Percentiles rank a stretch among this genome's conserved stretches.
These are phyloP conservation scores for Zygnema cylindricum DNA, from an alignment of 139 green algal species.

Conservation along the genomic window DNA sequence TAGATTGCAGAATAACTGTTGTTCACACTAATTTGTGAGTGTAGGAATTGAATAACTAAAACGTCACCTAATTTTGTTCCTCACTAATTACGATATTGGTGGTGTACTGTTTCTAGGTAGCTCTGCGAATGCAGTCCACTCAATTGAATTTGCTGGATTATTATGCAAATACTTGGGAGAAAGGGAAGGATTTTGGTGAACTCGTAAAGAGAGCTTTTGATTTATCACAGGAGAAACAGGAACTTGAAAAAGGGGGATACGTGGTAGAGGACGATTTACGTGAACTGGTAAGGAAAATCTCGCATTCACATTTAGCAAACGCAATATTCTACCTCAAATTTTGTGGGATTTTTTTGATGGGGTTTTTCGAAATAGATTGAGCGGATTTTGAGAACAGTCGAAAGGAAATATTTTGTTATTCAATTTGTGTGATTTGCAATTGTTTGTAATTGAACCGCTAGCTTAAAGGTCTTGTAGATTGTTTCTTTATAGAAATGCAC, in stretches of 20 bases:
- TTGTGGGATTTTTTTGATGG: background rate
- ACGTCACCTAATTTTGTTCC: background rate
- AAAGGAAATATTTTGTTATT: background rate
- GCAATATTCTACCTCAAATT: background rate
- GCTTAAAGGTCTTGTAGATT: background rate
- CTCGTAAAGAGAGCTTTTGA: background rate
- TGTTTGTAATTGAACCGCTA: background rate
- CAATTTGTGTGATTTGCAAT: background rate
- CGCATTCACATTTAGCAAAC: background rate
- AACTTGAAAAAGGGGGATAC: background rate
- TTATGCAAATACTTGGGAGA: background rate
- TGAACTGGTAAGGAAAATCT: background rate
- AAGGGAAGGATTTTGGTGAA: constrained; percentile 1
- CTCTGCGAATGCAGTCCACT: constrained; percentile 7
- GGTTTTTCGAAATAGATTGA: too few species aligned
- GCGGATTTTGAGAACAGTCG: too few species aligned
- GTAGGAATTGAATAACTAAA: background rate
- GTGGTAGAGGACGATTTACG: background rate
- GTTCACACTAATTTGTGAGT: too few species aligned
- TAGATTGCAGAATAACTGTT: background rate
- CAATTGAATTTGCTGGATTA: constrained; percentile 43
- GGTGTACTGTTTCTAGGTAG: background rate
- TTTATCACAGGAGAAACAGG: constrained; percentile 12
- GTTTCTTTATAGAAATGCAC: background rate
- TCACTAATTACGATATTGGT: background rate